These are phyloP conservation scores for Cruciata laevipes DNA, from an alignment of 257 asterid species.

Conservation along the genomic window DNA sequence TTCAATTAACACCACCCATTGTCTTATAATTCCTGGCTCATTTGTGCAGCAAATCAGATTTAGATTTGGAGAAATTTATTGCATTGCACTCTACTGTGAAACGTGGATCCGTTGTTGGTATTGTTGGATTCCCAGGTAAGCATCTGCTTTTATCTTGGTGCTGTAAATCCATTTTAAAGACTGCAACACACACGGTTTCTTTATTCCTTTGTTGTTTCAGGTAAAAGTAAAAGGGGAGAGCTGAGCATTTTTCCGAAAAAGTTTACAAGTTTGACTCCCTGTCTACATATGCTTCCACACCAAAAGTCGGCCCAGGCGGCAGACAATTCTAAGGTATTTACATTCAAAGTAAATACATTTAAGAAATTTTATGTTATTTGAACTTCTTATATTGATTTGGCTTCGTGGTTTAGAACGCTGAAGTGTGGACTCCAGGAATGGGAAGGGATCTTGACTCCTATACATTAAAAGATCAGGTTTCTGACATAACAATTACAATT, in stretches of 20 bases:
- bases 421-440: conserved; percentile 69
- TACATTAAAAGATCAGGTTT: conserved; percentile 74
- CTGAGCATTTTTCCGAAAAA: conserved; percentile 76
- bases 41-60: conserved; percentile 50
- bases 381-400: background rate
- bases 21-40: background rate
- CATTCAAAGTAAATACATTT: background rate
- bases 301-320: conserved; percentile 49
- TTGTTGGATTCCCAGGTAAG: conserved; percentile 85
- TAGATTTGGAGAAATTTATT: conserved; percentile 50
- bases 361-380: background rate
- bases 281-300: conserved; percentile 88
- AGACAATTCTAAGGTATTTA: conserved; percentile 44
- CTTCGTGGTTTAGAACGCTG: conserved; percentile 37
- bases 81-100: conserved; percentile 69
- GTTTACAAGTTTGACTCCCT: conserved; percentile 57
- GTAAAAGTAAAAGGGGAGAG: conserved; percentile 83
- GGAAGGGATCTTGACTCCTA: conserved; percentile 64
- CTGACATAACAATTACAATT: conserved; percentile 5
- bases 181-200: too few relatives aligned
- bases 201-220: conserved; percentile 24
- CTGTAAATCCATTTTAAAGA: background rate
- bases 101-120: conserved; percentile 84
- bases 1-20: background rate
- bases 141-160: background rate